These are phyloP conservation scores for Hortiboletus flavorubellus DNA, from an alignment of 768 basidiomycete species.

Conservation along the genomic window DNA sequence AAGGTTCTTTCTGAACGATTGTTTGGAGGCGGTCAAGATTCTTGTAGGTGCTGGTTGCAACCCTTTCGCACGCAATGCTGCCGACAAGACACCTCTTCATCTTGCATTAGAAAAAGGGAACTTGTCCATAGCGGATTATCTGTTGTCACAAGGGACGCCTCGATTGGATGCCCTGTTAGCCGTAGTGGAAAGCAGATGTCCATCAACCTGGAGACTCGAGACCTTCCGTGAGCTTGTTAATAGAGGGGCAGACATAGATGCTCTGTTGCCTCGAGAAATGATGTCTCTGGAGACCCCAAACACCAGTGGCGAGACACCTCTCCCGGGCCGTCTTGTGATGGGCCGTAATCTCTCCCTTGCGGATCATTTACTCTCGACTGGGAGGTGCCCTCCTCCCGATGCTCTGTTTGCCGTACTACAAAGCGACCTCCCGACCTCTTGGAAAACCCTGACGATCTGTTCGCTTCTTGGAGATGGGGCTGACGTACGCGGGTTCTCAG, in stretches of 20 bases:
- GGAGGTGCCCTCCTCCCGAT: not conserved
- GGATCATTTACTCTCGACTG: not conserved
- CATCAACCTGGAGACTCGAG: not conserved
- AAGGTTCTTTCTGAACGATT: not conserved
- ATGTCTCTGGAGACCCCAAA: not conserved
- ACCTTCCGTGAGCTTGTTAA: not conserved
- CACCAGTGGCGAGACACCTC: not conserved
- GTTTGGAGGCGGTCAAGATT: not conserved
- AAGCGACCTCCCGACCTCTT: not conserved
- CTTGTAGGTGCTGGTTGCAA: conserved; percentile 1
- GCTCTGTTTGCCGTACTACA: not conserved
- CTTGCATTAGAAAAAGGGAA: not conserved
- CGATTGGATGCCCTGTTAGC: not conserved
- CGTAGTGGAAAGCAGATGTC: not conserved
- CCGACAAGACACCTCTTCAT: not conserved
- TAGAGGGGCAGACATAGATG: not conserved
- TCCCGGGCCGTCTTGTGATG: not conserved
- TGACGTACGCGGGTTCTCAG: not conserved
- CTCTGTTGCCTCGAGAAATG: not conserved
- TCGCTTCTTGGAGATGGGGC: not conserved
- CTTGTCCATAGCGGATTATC: not conserved
- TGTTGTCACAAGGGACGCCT: not conserved
- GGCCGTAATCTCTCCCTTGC: not conserved
- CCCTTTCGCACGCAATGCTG: not conserved
- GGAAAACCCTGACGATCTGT: not conserved